Percentiles rank a stretch among this genome's conserved stretches.
These are phyloP conservation scores for Gnaphalium uliginosum DNA, from an alignment of 129 eudicot genomes.

Conservation along the genomic window DNA sequence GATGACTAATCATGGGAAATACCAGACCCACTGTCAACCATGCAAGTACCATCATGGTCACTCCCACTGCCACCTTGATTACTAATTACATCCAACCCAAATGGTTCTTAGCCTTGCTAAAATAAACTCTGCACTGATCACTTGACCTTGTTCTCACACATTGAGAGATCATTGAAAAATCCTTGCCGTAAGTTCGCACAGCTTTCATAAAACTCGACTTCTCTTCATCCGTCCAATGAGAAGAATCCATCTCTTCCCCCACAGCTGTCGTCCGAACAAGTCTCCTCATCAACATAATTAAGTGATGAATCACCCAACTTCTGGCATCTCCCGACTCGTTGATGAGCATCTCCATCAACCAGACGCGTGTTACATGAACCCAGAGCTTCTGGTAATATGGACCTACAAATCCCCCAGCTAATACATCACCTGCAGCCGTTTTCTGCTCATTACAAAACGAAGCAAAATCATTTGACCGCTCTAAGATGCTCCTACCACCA, in stretches of 20 bases:
- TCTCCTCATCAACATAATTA: conserved; percentile 58
- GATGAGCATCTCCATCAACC: conserved; percentile 57
- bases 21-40: conserved; percentile 52
- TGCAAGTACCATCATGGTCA: conserved; percentile 67
- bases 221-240: conserved; percentile 92
- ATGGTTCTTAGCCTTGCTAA: conserved; percentile 75
- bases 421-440: conserved; percentile 86
- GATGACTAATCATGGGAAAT: conserved; percentile 43
- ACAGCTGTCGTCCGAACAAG: conserved; percentile 84
- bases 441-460: conserved; percentile 55
- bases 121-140: conserved; percentile 75
- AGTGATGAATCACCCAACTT: conserved; percentile 38
- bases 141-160: conserved; percentile 59
- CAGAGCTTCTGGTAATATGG: conserved; percentile 94
- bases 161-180: conserved; percentile 65
- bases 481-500: conserved; percentile 28
- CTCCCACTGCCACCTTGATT: conserved; percentile 42
- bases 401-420: too few relatives aligned
- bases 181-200: conserved; percentile 81
- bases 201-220: conserved; percentile 68
- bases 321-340: conserved; percentile 51
- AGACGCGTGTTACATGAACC: conserved; percentile 89
- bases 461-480: conserved; percentile 44
- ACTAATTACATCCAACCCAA: conserved; percentile 65
- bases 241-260: conserved; percentile 58